Base-by-base conservation (phyloP, 371 early-diverging fungal species). In the Lichtheimia hyalospora region DNA sequence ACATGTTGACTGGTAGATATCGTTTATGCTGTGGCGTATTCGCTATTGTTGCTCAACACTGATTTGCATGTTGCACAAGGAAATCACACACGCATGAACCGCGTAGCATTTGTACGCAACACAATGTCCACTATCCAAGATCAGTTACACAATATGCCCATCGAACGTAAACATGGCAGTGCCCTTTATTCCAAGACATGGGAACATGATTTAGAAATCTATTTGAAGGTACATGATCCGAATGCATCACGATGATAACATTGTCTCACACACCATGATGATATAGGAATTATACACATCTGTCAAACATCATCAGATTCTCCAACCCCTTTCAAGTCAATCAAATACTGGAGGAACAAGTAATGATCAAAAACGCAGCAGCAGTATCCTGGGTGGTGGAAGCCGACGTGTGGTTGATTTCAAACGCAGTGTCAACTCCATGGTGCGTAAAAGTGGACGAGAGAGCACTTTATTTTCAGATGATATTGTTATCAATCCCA, bases 21-120 rank as follows among this genome's bases (percentile, higher is more conserved):
- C 18, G 92, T 94, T 0, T 91, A 97, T 68, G 91, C 91, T n/a
- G 84, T 95, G 28, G 82, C 90, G 0, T 96, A 92, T 61, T 95
- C 95, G 6, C 51, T 95, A 5, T 71, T 97, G 44, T 67, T 97
- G 46, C 82, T 97, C 5, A 96, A 96, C 73, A 97, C 97, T 0
- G 97, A 97, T 70, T 75, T 96, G 34, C 92, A 95, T 67, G 85
- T 92, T 44, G 93, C 92, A 14, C 87, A 89, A 64, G 81, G 81
- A 8, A 86, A 78, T 48, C 82, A 84, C 24, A 74, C 71, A 1
- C 77, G 79, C 39, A 88, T 88, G 86, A 81, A 84, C 3, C 68
- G 79, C 16, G 69, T 74, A 10, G 85, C 81, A 1, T 88, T 88
- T 73, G 74, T 88, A 13, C 77, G 75, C 34, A 85, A 88, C 34